These are phyloP conservation scores for Rhexocercosporidium sp. DNA, from an alignment of 2,329 filamentous ascomycete genomes.

Conservation along the genomic window DNA sequence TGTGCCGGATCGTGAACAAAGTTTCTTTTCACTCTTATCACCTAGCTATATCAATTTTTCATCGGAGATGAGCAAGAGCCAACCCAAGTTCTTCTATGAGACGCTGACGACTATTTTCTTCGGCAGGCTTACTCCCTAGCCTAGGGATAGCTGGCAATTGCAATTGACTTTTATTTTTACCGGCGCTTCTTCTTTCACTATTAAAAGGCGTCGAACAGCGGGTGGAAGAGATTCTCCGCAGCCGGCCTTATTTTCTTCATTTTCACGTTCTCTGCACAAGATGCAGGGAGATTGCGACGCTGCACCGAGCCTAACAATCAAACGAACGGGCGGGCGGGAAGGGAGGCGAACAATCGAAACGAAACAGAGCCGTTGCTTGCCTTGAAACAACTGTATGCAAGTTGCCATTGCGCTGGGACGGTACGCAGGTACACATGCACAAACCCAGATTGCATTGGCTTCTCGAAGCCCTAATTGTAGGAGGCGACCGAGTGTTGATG, in stretches of 20 bases:
- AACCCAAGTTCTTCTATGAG: too few species aligned
- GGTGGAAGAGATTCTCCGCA: neutral
- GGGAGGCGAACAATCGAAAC: neutral
- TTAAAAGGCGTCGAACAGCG: neutral
- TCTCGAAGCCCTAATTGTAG: neutral
- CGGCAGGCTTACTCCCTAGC: neutral
- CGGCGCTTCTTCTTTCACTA: too few species aligned
- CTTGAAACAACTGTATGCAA: neutral
- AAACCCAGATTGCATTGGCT: neutral
- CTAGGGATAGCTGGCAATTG: neutral
- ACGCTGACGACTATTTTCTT: neutral
- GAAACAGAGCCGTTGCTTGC: neutral
- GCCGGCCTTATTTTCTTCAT: too few species aligned
- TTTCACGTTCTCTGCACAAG: too few species aligned
- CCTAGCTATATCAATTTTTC: too few species aligned
- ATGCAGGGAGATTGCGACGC: too few species aligned
- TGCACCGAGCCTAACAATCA: too few species aligned
- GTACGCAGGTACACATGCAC: neutral
- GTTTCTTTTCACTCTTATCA: too few species aligned
- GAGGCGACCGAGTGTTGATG: neutral
- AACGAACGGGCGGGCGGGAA: neutral
- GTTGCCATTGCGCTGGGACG: neutral
- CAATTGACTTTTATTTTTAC: neutral
- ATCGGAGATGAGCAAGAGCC: too few species aligned
- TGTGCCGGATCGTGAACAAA: too few species aligned